These are phyloP conservation scores for Quercus agrifolia DNA, from an alignment of 306 rosid genomes.

Conservation along the genomic window DNA sequence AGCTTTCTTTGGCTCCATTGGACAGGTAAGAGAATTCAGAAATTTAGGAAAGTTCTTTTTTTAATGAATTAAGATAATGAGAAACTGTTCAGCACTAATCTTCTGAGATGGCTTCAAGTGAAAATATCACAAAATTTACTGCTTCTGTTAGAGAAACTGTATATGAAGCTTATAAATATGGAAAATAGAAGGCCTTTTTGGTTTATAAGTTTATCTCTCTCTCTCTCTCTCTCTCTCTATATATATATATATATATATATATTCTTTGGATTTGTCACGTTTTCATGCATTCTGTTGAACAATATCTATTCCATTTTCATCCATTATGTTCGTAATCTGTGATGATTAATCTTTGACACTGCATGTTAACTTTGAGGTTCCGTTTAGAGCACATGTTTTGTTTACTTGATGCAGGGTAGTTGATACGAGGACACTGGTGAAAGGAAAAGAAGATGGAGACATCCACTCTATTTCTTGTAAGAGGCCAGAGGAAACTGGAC, in stretches of 20 bases:
- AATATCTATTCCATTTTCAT: background rate
- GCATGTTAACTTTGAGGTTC: background rate
- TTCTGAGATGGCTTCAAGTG: slow-evolving; percentile 5
- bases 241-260: background rate
- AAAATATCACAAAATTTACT: background rate
- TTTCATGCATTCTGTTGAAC: background rate
- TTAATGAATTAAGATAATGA: slow-evolving; percentile 5
- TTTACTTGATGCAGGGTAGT: slow-evolving; percentile 40
- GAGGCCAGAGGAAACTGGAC: slow-evolving; percentile 27
- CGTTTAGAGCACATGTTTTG: slow-evolving; percentile 4
- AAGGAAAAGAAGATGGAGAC: slow-evolving; percentile 33
- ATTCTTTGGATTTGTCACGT: background rate
- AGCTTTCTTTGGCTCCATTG: slow-evolving; percentile 28
- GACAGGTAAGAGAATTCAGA: slow-evolving; percentile 48
- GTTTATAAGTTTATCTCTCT: background rate
- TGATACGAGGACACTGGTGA: slow-evolving; percentile 25
- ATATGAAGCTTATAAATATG: background rate
- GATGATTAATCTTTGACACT: background rate
- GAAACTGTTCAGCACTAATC: slow-evolving; percentile 12
- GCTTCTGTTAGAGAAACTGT: background rate
- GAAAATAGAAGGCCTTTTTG: background rate
- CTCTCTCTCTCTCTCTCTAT: background rate
- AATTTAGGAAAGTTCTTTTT: background rate
- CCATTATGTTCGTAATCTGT: background rate
- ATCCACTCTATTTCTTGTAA: slow-evolving; percentile 27